phyloP scores from a whole-genome alignment of 345 rosid genomes.

The Clausena lansium region DNA sequence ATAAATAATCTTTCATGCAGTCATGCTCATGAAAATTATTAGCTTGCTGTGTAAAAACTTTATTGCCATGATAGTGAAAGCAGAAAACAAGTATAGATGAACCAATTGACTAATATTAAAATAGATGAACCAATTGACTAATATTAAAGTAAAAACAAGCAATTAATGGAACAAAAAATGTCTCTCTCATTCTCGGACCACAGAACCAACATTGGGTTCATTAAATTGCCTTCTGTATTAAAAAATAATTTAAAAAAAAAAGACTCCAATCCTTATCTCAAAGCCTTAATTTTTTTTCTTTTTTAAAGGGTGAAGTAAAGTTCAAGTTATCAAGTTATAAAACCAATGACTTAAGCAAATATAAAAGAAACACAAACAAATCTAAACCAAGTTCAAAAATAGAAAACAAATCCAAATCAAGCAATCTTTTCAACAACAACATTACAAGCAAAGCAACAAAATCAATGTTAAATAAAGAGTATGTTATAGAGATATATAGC shows the following conservation, averaged over 20 bases:
- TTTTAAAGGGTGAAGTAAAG: conserved; percentile 1
- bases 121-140: too few species aligned
- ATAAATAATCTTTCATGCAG: too few species aligned
- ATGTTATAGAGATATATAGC: not conserved
- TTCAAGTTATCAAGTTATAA: not conserved
- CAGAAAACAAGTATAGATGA: not conserved
- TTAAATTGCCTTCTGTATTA: not conserved
- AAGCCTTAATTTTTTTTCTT: not conserved
- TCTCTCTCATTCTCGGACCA: not conserved
- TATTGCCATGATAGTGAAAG: not conserved
- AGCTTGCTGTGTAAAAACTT: too few species aligned
- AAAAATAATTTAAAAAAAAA: not conserved
- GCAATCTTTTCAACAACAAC: not conserved
- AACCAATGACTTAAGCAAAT: not conserved
- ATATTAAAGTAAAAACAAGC: not conserved
- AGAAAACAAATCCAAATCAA: conserved; percentile 5
- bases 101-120: not conserved
- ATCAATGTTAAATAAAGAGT: not conserved
- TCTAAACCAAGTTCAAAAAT: not conserved
- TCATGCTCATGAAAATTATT: too few species aligned
- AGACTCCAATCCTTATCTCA: not conserved
- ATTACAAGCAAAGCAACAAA: conserved; percentile 7
- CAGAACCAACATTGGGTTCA: not conserved
- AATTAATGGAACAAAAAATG: not conserved
- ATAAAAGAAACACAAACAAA: not conserved